Evolutionary conservation across 768 basidiomycete species (phyloP), one percentile per base, ranked within the genome.

Genomic region (Suillus plorans): DNA sequence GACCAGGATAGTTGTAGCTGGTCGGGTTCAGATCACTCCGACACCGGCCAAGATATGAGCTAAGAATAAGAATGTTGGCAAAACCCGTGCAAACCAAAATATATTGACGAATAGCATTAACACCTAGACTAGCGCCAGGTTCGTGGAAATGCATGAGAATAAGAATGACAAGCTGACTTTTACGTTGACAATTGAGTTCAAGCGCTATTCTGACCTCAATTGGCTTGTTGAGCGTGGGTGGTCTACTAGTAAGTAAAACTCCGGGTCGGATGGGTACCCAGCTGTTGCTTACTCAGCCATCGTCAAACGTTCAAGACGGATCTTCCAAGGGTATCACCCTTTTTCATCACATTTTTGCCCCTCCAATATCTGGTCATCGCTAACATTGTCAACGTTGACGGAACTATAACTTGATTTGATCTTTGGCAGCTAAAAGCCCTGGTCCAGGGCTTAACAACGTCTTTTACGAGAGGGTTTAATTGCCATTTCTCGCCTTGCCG

Each of bases 381-480:
- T 16, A 7, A 31, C 6, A 37, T 41, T 58, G 14, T 36, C 1
- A 36, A 34, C 34, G 20, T 36, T 55, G 53, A 22, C 14, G 36
- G 36, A 56, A 61, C n/a, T 42, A 60, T 44, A 61, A 20, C 25
- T n/a, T 18, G 31, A 8, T 16, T n/a, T 20, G 16, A 34, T 59
- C 36, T 7, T 36, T 60, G n/a, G 9, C 22, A 60, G 25, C 60
- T 36, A 62, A 36, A 55, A n/a, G 8, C 22, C 34, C 45, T 36
- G 12, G 52, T 59, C 14, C 28, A 59, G 57, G 36, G 36, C 64
- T 68, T 66, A 42, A 45, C 50, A 65, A 60, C 62, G 68, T 69
- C 69, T 55, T 62, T 65, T 63, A 72, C 72, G 73, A 68, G 70
- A 69, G 74, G 75, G 71, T 70, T 67, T 68, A 62, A 65, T 66